Conservation (phyloP, 495 filamentous ascomycete genomes). For the Talaromyces ruber region DNA sequence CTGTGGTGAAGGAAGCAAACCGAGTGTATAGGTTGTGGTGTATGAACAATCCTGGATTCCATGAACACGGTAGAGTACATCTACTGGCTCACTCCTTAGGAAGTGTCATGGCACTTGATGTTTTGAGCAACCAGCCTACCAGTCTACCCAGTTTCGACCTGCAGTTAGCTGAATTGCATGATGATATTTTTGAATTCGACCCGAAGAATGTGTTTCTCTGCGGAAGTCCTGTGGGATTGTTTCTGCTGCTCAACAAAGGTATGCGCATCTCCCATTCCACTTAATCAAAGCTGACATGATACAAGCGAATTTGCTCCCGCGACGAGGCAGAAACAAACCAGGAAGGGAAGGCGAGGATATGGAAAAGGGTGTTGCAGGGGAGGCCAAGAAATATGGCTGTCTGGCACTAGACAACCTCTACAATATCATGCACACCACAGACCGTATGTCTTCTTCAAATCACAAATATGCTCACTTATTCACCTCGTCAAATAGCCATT, state of each 20-base stretch:
- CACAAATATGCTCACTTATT: conserved; percentile 26
- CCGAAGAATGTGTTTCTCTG: conserved; percentile 82
- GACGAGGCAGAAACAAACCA: conserved; percentile 65
- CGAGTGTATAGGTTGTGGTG: conserved; percentile 91
- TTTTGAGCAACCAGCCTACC: conserved; percentile 82
- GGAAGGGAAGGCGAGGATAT: conserved; percentile 58
- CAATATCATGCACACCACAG: conserved; percentile 71
- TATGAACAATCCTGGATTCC: conserved; percentile 79
- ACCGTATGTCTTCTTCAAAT: conserved; percentile 26
- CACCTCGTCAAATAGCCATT: conserved; percentile 42
- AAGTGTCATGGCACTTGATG: conserved; percentile 86
- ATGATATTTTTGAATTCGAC: conserved; percentile 78
- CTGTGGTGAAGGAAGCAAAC: conserved; percentile 86
- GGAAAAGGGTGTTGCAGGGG: conserved; percentile 59
- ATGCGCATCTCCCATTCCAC: conserved; percentile 1
- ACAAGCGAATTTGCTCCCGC: conserved; percentile 63
- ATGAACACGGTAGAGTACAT: conserved; percentile 75
- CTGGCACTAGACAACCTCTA: conserved; percentile 93
- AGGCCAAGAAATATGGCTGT: conserved; percentile 76
- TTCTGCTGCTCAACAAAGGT: conserved; percentile 76
- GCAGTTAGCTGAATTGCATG: conserved; percentile 33
- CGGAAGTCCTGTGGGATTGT: conserved; percentile 91
- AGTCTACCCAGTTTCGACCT: conserved; percentile 49
- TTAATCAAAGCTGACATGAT: not conserved
- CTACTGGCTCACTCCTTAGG: conserved; percentile 89